These are phyloP conservation scores for Verticillium nubilum DNA, from an alignment of 2,329 filamentous ascomycete genomes.

Conservation along the genomic window DNA sequence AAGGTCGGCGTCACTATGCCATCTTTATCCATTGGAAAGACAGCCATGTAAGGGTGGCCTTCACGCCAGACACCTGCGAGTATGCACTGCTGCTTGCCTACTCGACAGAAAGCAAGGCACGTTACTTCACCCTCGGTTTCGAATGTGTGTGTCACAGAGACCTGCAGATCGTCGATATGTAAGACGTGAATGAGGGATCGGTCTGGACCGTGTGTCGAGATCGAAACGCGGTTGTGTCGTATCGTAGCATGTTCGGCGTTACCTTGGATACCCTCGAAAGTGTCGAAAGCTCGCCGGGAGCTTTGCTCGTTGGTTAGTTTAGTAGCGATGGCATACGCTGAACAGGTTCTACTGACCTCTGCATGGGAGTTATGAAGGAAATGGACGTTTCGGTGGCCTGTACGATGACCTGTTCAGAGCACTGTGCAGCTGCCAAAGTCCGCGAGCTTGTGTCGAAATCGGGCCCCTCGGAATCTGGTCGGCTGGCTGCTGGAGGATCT, in stretches of 20 bases:
- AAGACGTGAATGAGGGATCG: slow-evolving; percentile 34
- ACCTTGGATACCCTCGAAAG: slow-evolving; percentile 11
- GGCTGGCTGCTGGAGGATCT: slow-evolving; percentile 39
- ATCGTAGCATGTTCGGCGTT: slow-evolving; percentile 38
- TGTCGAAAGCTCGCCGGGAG: neutral
- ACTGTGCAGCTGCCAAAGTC: slow-evolving; percentile 42
- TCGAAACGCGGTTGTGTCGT: slow-evolving; percentile 28
- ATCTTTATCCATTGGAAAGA: slow-evolving; percentile 15
- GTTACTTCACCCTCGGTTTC: slow-evolving; percentile 42
- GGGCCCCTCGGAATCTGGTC: slow-evolving; percentile 25
- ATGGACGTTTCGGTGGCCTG: slow-evolving; percentile 50
- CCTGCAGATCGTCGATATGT: slow-evolving; percentile 23
- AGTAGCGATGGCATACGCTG: neutral
- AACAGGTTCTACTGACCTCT: slow-evolving; percentile 25
- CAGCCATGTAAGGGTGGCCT: slow-evolving; percentile 25
- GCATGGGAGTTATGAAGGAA: slow-evolving; percentile 28
- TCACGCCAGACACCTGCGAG: slow-evolving; percentile 28
- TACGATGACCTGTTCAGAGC: slow-evolving; percentile 31
- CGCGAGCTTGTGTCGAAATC: slow-evolving; percentile 47
- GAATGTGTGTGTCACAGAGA: slow-evolving; percentile 24
- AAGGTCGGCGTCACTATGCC: slow-evolving; percentile 2
- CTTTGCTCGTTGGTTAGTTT: neutral
- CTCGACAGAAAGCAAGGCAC: slow-evolving; percentile 32
- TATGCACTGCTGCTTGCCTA: slow-evolving; percentile 20
- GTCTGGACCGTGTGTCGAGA: slow-evolving; percentile 33